phyloP scores from a whole-genome alignment of 345 rosid genomes.

The Tarenaya hassleriana region DNA sequence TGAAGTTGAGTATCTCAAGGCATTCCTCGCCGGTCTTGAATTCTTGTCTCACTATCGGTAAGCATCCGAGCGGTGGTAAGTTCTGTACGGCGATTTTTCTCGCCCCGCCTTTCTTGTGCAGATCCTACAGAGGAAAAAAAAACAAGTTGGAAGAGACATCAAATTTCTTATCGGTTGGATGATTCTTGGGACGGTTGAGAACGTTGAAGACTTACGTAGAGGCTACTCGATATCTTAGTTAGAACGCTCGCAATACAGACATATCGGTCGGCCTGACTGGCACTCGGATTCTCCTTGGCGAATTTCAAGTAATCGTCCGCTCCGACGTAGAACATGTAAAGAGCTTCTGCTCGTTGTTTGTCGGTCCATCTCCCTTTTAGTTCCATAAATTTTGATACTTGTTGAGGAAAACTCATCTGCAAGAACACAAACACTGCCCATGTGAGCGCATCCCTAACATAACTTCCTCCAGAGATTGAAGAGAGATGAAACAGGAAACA shows the following conservation, averaged over 20 bases:
- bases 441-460: background rate
- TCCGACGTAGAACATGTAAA: slow-evolving; percentile 26
- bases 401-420: slow-evolving; percentile 24
- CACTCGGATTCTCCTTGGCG: slow-evolving; percentile 24
- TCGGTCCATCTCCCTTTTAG: slow-evolving; percentile 18
- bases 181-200: background rate
- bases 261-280: slow-evolving; percentile 13
- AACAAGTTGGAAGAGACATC: background rate
- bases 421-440: background rate
- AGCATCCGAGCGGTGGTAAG: slow-evolving; percentile 29
- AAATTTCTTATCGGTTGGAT: background rate
- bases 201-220: slow-evolving; percentile 16
- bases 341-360: slow-evolving; percentile 22
- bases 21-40: slow-evolving; percentile 21
- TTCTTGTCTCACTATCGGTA: slow-evolving; percentile 26
- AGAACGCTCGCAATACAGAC: slow-evolving; percentile 15
- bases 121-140: slow-evolving; percentile 10
- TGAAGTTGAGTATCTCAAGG: slow-evolving; percentile 17
- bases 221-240: slow-evolving; percentile 5
- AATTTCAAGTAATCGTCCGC: slow-evolving; percentile 32
- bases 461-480: background rate
- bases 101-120: slow-evolving; percentile 28
- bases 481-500: too few relatives aligned
- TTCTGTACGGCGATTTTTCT: slow-evolving; percentile 30
- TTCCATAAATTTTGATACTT: slow-evolving; percentile 18